Percentiles rank a stretch among this genome's conserved stretches.
These are phyloP conservation scores for Bremia lactucae DNA, from an alignment of 352 stramenopile species.

Conservation along the genomic window DNA sequence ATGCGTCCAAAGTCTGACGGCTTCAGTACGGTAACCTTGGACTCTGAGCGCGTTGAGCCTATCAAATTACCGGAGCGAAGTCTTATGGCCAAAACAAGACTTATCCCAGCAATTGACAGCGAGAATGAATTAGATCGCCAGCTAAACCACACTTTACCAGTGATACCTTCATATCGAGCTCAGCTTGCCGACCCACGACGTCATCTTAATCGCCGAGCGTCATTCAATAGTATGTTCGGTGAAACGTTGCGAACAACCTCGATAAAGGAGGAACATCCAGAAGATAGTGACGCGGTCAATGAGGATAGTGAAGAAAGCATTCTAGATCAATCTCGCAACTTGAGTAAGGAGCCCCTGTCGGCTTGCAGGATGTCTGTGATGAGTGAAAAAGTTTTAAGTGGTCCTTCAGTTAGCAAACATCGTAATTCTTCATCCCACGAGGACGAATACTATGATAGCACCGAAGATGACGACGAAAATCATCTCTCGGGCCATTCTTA, in stretches of 20 bases:
- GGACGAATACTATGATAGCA: constrained; percentile 27
- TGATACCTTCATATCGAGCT: constrained; percentile 18
- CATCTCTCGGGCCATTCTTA: constrained; percentile 5
- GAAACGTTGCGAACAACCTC: constrained; percentile 34
- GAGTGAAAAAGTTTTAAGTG: constrained; percentile 12
- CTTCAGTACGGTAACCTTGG: constrained; percentile 16
- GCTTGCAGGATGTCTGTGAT: constrained; percentile 16
- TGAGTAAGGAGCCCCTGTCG: constrained; percentile 6
- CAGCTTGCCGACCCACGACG: constrained; percentile 38
- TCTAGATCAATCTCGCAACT: constrained; percentile 5
- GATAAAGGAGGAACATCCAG: constrained; percentile 55
- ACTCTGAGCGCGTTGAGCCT: constrained; percentile 10
- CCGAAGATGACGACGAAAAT: constrained; percentile 22
- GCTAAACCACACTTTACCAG: constrained; percentile 10
- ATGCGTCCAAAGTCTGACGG: constrained; percentile 46
- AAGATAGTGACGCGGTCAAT: no score
- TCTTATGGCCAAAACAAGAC: constrained; percentile 38
- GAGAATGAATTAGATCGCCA: constrained; percentile 10
- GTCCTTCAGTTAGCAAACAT: constrained; percentile 5
- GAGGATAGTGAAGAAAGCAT: constrained; percentile 36
- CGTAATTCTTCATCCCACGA: constrained; percentile 26
- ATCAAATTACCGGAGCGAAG: constrained; percentile 12
- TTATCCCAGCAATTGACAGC: constrained; percentile 6
- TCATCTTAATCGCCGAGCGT: constrained; percentile 53
- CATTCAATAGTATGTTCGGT: constrained; percentile 46